Percentiles rank a stretch among this genome's conserved stretches.
These are phyloP conservation scores for Pyrrhoderma noxium DNA, from an alignment of 1,284 basidiomycete species.

Conservation along the genomic window DNA sequence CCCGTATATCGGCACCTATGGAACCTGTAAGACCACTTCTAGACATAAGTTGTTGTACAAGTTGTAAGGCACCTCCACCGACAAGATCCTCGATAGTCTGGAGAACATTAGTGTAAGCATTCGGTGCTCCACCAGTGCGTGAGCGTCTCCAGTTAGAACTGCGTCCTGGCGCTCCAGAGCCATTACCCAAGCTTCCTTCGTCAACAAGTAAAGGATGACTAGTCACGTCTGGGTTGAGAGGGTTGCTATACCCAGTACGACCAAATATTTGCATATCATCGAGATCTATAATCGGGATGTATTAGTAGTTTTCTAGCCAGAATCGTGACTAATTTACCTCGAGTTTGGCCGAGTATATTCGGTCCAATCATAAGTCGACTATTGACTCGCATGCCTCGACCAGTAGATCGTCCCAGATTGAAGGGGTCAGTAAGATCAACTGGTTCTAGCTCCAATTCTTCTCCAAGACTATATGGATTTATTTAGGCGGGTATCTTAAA, in stretches of 20 bases:
- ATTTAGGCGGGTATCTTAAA: conserved; percentile 30
- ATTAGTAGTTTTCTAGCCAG: neutral
- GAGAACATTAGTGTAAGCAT: conserved; percentile 52
- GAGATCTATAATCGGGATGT: conserved; percentile 22
- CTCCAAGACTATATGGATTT: conserved; percentile 43
- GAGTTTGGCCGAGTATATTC: neutral
- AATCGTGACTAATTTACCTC: conserved; percentile 1
- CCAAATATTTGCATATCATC: conserved; percentile 58
- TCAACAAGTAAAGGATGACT: conserved; percentile 83
- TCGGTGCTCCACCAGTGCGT: conserved; percentile 43
- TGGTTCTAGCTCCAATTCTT: conserved; percentile 37
- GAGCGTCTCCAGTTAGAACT: conserved; percentile 39
- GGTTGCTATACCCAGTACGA: conserved; percentile 41
- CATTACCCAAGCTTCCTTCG: conserved; percentile 35
- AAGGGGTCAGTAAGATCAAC: conserved; percentile 41
- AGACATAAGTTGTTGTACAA: conserved; percentile 75
- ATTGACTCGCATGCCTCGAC: conserved; percentile 36
- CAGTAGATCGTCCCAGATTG: conserved; percentile 44
- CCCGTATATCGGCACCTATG: conserved; percentile 56
- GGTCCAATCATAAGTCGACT: conserved; percentile 44
- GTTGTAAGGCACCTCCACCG: conserved; percentile 73
- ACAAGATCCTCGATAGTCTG: conserved; percentile 80
- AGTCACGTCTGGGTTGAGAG: conserved; percentile 49
- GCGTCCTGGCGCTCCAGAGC: conserved; percentile 38
- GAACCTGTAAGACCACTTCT: conserved; percentile 43